Evolutionary conservation across 352 stramenopile genomes (phyloP).

Genomic region (Globisporangium alternatum): DNA sequence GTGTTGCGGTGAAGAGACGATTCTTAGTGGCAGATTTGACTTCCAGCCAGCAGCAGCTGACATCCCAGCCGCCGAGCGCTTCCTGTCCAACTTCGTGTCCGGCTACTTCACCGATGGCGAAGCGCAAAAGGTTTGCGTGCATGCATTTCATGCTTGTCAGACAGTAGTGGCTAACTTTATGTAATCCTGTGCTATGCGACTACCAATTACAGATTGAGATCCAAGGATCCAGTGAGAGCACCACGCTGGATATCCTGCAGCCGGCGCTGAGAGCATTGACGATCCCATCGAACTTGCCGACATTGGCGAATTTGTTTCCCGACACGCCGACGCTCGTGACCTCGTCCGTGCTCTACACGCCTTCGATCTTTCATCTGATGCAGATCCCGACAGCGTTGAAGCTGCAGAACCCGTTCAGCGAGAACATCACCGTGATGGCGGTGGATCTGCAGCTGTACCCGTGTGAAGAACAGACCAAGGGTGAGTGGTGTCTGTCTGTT

Average conservation of each 20-base stretch:
- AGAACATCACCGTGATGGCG: constrained; percentile 65
- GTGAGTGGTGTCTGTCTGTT: constrained; percentile 22
- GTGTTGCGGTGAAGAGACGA: constrained; percentile 54
- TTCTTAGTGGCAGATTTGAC: constrained; percentile 55
- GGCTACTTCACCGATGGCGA: constrained; percentile 73
- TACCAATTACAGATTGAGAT: constrained; percentile 52
- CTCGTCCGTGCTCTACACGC: constrained; percentile 71
- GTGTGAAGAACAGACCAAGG: constrained; percentile 58
- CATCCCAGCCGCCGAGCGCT: constrained; percentile 33
- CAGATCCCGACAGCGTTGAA: constrained; percentile 68
- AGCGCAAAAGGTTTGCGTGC: constrained; percentile 48
- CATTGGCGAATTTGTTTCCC: constrained; percentile 63
- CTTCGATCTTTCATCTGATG: constrained; percentile 67
- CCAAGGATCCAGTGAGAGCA: constrained; percentile 49
- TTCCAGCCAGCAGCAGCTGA: constrained; percentile 44
- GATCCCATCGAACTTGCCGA: constrained; percentile 61
- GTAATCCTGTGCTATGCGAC: background rate
- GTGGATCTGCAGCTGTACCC: constrained; percentile 76
- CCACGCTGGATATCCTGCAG: constrained; percentile 55
- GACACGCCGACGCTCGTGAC: constrained; percentile 67
- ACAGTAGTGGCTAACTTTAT: constrained; percentile 8
- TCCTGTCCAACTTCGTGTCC: constrained; percentile 84
- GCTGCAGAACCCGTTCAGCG: constrained; percentile 78
- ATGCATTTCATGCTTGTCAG: background rate
- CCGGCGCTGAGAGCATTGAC: constrained; percentile 49